A percentile compares a stretch with the other conserved stretches of the same genome.
Evolutionary conservation across 805 yeast species (phyloP).

Genomic region (Ogataea pignaliae): DNA sequence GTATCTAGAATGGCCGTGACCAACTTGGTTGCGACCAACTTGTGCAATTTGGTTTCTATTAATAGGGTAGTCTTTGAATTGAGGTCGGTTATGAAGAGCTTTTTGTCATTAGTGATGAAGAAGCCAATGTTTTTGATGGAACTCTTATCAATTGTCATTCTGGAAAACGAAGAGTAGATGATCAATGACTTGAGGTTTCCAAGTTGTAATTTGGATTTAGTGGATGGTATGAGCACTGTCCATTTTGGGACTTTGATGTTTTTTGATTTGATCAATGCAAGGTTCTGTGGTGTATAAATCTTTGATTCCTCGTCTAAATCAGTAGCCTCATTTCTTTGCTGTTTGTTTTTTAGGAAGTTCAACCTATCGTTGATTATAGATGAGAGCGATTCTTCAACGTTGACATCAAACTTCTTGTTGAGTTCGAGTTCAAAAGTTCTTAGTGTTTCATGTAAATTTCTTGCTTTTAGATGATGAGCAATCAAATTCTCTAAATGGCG

Average conservation of each 20-base stretch:
- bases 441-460: conserved; percentile 44
- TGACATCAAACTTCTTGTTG: conserved; percentile 28
- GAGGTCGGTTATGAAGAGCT: conserved; percentile 23
- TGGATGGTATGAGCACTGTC: conserved; percentile 20
- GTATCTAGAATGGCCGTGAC: conserved; percentile 18
- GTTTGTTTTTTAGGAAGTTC: conserved; percentile 20
- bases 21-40: conserved; percentile 17
- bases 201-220: conserved; percentile 6
- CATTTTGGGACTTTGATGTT: conserved; percentile 21
- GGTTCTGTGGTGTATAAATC: conserved; percentile 21
- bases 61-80: conserved; percentile 10
- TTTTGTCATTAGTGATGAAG: conserved; percentile 26
- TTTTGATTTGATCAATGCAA: conserved; percentile 15
- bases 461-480: conserved; percentile 55
- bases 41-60: conserved; percentile 11
- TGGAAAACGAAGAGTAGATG: conserved; percentile 18
- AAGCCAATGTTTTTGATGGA: conserved; percentile 13
- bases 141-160: conserved; percentile 6
- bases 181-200: conserved; percentile 21
- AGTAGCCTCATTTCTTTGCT: neutral
- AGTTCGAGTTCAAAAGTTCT: conserved; percentile 43
- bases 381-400: conserved; percentile 32
- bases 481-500: conserved; percentile 33
- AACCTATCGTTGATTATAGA: conserved; percentile 33
- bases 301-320: conserved; percentile 1